Conservation (phyloP, 768 basidiomycete genomes). For the Trametes meyenii region DNA sequence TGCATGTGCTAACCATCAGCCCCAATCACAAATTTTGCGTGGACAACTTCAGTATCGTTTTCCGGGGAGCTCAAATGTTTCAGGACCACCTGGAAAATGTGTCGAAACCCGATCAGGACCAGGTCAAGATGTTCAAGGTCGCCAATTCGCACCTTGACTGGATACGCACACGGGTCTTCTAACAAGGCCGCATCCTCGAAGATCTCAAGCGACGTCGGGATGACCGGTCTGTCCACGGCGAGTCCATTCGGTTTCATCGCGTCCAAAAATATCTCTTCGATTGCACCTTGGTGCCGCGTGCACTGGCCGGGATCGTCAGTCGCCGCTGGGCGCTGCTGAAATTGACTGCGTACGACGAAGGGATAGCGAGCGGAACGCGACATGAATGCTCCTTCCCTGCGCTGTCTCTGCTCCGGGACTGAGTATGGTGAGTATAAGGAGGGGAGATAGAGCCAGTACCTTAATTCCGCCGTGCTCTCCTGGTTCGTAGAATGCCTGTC, state of each 20-base stretch:
- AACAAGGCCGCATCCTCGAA: constrained; percentile 44
- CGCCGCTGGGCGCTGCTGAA: background rate
- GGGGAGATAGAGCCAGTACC: constrained; percentile 39
- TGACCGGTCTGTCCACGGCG: constrained; percentile 52
- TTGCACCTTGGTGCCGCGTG: constrained; percentile 66
- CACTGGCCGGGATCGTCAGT: constrained; percentile 36
- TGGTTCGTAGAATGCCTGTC: constrained; percentile 79
- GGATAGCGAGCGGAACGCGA: constrained; percentile 71
- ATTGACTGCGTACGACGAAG: constrained; percentile 57
- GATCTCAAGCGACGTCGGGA: constrained; percentile 52
- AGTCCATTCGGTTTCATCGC: constrained; percentile 52
- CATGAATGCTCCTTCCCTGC: constrained; percentile 63
- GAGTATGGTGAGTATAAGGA: background rate
- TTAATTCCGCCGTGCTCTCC: constrained; percentile 61
- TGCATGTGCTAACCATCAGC: constrained; percentile 59
- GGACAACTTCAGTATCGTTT: constrained; percentile 54
- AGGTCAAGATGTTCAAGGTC: background rate
- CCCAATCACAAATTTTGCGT: constrained; percentile 76
- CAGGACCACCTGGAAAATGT: constrained; percentile 49
- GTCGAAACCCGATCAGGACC: background rate
- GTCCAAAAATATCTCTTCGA: constrained; percentile 61
- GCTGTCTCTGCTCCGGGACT: constrained; percentile 47
- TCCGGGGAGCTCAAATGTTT: constrained; percentile 44
- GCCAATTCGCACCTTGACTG: constrained; percentile 34
- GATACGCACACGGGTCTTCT: constrained; percentile 42